phyloP scores from a whole-genome alignment of 257 asterid species.

The Jacaranda copaia region DNA sequence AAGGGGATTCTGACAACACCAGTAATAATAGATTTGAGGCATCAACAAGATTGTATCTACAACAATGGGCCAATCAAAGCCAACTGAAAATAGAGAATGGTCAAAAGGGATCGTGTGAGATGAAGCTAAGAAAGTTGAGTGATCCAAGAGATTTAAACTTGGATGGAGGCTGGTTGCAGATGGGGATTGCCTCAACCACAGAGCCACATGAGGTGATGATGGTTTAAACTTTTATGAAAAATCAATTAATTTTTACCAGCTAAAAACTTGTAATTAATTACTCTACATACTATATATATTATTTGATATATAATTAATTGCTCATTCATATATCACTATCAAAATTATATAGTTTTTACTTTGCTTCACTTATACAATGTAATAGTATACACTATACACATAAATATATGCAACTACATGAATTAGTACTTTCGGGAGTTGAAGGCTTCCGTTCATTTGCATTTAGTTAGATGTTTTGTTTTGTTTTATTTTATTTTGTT shows the following conservation, averaged over 20 bases:
- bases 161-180: constrained; percentile 78
- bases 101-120: constrained; percentile 42
- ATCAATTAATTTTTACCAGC: background rate
- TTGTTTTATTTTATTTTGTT: too few relatives aligned
- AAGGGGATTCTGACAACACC: background rate
- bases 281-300: background rate
- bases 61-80: constrained; percentile 40
- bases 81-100: constrained; percentile 31
- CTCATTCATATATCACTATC: background rate
- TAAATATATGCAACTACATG: background rate
- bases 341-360: background rate
- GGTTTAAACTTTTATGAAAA: background rate
- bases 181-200: constrained; percentile 74
- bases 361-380: background rate
- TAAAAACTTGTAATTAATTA: background rate
- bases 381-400: background rate
- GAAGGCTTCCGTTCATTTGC: too few relatives aligned
- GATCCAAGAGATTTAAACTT: constrained; percentile 61
- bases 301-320: too few relatives aligned
- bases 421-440: too few relatives aligned
- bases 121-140: constrained; percentile 60
- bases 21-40: constrained; percentile 35
- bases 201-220: constrained; percentile 24
- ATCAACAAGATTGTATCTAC: constrained; percentile 43
- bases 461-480: too few relatives aligned